Evolutionary conservation across 1,284 basidiomycete species (phyloP).

Genomic region (Trichosporon asahii): DNA sequence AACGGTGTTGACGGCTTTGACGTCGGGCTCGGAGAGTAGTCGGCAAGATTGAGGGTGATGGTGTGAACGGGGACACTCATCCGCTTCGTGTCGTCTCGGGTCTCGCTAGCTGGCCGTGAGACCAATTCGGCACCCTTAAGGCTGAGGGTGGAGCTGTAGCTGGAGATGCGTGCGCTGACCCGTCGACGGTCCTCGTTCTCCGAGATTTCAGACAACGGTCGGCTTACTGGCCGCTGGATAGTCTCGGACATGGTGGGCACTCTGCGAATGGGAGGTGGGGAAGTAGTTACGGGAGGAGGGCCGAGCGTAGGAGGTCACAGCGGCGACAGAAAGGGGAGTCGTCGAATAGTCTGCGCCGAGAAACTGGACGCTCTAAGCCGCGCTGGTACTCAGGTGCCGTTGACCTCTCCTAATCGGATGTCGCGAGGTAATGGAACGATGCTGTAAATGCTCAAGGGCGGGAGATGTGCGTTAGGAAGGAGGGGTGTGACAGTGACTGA

Average conservation of each 20-base stretch:
- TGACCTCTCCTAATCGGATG: neutral
- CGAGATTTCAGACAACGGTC: conserved; percentile 26
- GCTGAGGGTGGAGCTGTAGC: conserved; percentile 22
- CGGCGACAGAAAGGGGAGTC: neutral
- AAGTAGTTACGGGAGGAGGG: neutral
- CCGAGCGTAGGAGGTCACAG: conserved; percentile 1
- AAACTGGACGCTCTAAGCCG: neutral
- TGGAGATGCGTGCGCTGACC: conserved; percentile 21
- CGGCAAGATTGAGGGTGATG: conserved; percentile 45
- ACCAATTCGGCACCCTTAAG: conserved; percentile 20
- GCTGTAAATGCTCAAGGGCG: neutral
- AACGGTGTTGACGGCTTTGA: neutral
- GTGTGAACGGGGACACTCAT: conserved; percentile 34
- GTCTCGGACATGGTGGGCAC: conserved; percentile 19
- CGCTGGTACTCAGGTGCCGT: neutral
- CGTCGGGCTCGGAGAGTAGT: conserved; percentile 30
- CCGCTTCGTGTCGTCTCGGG: conserved; percentile 31
- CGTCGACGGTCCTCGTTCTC: conserved; percentile 25
- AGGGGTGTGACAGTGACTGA: conserved; percentile 4
- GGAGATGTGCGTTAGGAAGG: conserved; percentile 8
- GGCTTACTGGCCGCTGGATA: conserved; percentile 12
- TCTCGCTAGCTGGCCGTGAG: conserved; percentile 35
- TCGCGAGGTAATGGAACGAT: neutral
- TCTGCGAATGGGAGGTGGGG: neutral
- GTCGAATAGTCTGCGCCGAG: neutral